These are phyloP conservation scores for Colletotrichum sublineola DNA, from an alignment of 2,329 filamentous ascomycete species.

Conservation along the genomic window DNA sequence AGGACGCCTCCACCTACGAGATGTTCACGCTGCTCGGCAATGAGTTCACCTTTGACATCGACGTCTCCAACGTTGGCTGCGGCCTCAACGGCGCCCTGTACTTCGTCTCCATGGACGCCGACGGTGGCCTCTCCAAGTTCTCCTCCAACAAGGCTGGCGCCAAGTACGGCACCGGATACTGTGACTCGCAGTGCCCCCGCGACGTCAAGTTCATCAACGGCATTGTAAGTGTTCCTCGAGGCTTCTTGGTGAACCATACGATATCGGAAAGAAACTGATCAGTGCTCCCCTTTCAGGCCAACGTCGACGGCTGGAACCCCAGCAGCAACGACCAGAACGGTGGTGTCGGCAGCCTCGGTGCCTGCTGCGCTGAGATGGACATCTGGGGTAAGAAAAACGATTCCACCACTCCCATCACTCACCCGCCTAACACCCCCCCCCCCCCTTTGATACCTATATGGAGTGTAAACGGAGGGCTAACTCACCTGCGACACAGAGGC, in stretches of 20 bases:
- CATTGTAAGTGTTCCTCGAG: slow-evolving; percentile 50
- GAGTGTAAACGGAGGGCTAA: background rate
- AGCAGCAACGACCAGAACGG: slow-evolving; percentile 67
- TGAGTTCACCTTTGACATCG: slow-evolving; percentile 81
- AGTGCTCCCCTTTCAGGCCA: slow-evolving; percentile 53
- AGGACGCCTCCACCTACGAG: slow-evolving; percentile 72
- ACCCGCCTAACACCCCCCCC: background rate
- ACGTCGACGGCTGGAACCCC: slow-evolving; percentile 64
- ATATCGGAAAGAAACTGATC: background rate
- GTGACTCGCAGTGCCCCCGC: slow-evolving; percentile 67
- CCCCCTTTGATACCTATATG: slow-evolving; percentile 35
- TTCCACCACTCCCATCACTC: too few relatives aligned
- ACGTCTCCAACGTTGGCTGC: slow-evolving; percentile 76
- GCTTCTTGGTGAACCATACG: background rate
- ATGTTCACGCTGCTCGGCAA: slow-evolving; percentile 74
- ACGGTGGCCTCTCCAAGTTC: slow-evolving; percentile 67
- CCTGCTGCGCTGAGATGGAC: slow-evolving; percentile 75
- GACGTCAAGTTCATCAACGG: slow-evolving; percentile 71
- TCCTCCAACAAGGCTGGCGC: slow-evolving; percentile 65
- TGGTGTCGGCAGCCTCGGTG: slow-evolving; percentile 65
- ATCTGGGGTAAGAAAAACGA: slow-evolving; percentile 53
- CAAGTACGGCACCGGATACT: slow-evolving; percentile 71
- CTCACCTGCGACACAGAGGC: slow-evolving; percentile 65
- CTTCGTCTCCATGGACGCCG: slow-evolving; percentile 70
- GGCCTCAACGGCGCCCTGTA: slow-evolving; percentile 81